Base-by-base conservation (phyloP, 2,329 filamentous ascomycete genomes). In the Aspergillus hiratsukae region DNA sequence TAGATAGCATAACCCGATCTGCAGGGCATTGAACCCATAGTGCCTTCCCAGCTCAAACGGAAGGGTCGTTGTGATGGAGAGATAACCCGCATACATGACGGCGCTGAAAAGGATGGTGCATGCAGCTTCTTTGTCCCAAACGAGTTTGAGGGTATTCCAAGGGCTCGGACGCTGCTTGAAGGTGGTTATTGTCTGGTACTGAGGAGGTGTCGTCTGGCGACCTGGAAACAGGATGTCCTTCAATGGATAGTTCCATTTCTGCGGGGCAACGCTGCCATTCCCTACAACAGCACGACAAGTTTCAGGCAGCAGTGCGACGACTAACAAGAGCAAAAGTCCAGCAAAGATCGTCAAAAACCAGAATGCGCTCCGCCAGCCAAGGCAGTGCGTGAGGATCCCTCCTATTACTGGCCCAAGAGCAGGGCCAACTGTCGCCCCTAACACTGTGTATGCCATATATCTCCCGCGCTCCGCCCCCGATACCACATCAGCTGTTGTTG, bases 11-110 rank as follows among this genome's bases (percentile, higher is more conserved):
- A 66, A 55, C n/a, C 63, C 63, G 21, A 64, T 41, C 46, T 61
- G 50, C 27, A 63, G 46, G 4, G 58, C 29, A 17, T 56, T 61
- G 11, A 73, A 72, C 25, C 60, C 55, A 56, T 75, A 75, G 43
- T 27, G 64, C 53, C 51, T 73, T 69, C 8, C 72, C 64, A 49
- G 71, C 19, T 41, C 40, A 10, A 41, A 72, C 0, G 75, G 71
- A 5, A 74, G 60, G 23, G 66, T 65, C 29, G 69, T 68, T 1
- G 70, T 67, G 72, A 76, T 67, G 69, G 73, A 43, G 64, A 67
- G 17, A 67, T 71, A 62, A 69, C 76, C 48, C 69, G 61, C 45
- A 69, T 53, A 49, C 57, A 66, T 57, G 66, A 56, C 67, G 43
- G 69, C 68, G 31, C 70, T 57, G 21, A 69, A 67, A 14, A 72